Evolutionary conservation across 169 alveolate genomes (phyloP).

Genomic region (Plasmodium ovale): DNA sequence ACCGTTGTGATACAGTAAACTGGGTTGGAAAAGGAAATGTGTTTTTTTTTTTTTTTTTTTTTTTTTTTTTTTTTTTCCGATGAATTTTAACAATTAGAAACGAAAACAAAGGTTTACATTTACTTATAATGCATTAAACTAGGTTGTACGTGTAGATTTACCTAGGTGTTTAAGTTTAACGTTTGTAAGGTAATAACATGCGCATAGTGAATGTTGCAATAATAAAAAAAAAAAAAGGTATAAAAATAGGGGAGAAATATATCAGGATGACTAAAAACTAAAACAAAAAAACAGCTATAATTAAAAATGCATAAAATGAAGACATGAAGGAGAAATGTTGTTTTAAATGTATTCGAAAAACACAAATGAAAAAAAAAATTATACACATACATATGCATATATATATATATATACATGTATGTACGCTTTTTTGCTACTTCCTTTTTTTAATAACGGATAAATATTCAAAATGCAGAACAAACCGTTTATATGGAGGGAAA

Average conservation of each 20-base stretch:
- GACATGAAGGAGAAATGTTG: background rate
- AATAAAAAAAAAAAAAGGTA: conserved; percentile 6
- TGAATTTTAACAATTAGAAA: conserved; percentile 7
- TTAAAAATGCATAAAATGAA: conserved; percentile 11
- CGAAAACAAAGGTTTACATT: conserved; percentile 8
- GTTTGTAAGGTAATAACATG: background rate
- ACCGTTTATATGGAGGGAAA: background rate
- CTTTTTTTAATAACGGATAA: conserved; percentile 7
- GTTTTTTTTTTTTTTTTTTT: too few relatives aligned
- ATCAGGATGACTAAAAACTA: conserved; percentile 28
- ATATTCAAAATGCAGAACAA: conserved; percentile 14
- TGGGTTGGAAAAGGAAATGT: too few relatives aligned
- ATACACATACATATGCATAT: background rate
- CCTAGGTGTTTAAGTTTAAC: conserved; percentile 19
- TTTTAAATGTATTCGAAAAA: conserved; percentile 26
- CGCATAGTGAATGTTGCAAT: background rate
- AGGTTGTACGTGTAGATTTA: background rate
- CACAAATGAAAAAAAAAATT: conserved; percentile 14
- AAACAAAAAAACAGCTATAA: conserved; percentile 21
- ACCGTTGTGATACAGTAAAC: background rate
- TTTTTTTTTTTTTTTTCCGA: too few relatives aligned
- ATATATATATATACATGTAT: conserved; percentile 5
- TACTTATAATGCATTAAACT: background rate
- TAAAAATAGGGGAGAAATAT: conserved; percentile 8
- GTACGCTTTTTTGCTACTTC: background rate